Base-by-base conservation (phyloP, 2,329 filamentous ascomycete species). In the Colletotrichum lindemuthianum region DNA sequence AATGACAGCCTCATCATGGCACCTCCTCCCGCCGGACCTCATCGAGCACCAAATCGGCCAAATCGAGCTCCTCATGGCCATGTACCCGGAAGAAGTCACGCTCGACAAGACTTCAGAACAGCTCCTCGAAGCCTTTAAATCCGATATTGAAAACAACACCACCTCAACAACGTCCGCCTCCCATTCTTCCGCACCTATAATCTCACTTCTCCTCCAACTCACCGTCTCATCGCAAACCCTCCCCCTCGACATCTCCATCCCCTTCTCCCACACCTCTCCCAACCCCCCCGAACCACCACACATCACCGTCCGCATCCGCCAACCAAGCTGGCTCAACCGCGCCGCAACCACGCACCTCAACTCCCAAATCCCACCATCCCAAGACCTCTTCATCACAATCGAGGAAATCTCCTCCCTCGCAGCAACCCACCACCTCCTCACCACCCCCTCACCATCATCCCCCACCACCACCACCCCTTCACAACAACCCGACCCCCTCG, bases 311-410 rank as follows among this genome's bases (percentile, higher is more conserved):
- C 76, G 79, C 4, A 69, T 85, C 9, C 80, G 81, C 7, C 83
- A 86, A 48, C 82, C 84, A 1, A 69, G 73, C 0, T 86, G 84
- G 84, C 78, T 86, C 73, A 84, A 77, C 60, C 84, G 81, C 69
- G 80, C 81, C 7, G 79, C 84, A 24, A 70, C 80, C 0, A 72
- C 77, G 0, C 67, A 65, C 6, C 63, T 86, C 5, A 75, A 76
- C 3, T 57, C 75, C 0, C 72, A 74, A 6, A 77, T 85, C 34
- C 79, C 82, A 3, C 41, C 54, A 2, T 73, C 77, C 8, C 73
- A 74, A 9, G 84, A 86, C 67, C 71, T 83, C 2, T 72, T 86
- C 16, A 74, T 75, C 3, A 75, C 78, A 8, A 79, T 85, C 15
- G 81, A 84, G 43, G 71, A 78, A 48, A 72, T 84, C 59, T 77